Conservation (phyloP, 306 rosid species). For the Mucuna pruriens region DNA sequence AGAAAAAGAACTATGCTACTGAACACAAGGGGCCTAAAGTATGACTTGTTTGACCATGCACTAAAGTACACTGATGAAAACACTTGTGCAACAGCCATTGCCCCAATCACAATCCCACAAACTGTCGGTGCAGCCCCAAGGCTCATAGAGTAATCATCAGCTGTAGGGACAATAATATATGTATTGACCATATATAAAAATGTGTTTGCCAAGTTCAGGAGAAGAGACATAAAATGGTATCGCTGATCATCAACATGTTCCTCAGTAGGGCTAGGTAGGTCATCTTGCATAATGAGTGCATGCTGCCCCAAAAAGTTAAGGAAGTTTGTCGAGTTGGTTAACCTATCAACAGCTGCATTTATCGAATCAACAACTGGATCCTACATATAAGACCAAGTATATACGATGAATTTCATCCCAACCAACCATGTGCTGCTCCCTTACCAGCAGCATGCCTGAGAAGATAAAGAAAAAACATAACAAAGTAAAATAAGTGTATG, state of each 20-base stretch:
- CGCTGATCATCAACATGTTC: slow-evolving; percentile 70
- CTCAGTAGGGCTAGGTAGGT: slow-evolving; percentile 72
- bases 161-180: slow-evolving; percentile 97
- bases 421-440: slow-evolving; percentile 7
- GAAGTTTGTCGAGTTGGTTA: slow-evolving; percentile 90
- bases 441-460: slow-evolving; percentile 25
- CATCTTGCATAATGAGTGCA: slow-evolving; percentile 96
- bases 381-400: slow-evolving; percentile 60
- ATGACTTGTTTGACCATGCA: slow-evolving; percentile 98
- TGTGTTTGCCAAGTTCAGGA: slow-evolving; percentile 90
- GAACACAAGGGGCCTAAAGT: slow-evolving; percentile 93
- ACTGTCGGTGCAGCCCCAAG: slow-evolving; percentile 99
- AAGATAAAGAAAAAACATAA: slow-evolving; percentile 6
- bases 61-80: slow-evolving; percentile 98
- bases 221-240: slow-evolving; percentile 87
- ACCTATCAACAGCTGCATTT: slow-evolving; percentile 89
- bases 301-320: slow-evolving; percentile 94
- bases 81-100: slow-evolving; percentile 99
- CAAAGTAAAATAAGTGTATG: neutral
- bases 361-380: slow-evolving; percentile 87
- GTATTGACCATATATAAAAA: slow-evolving; percentile 99
- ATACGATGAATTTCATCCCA: slow-evolving; percentile 18
- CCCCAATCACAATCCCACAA: slow-evolving; percentile 96
- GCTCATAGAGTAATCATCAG: slow-evolving; percentile 94
- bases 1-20: slow-evolving; percentile 83